Percentiles rank a stretch among this genome's conserved stretches.
Conservation (phyloP, 345 rosid species). For the Rhodamnia rubescens region DNA sequence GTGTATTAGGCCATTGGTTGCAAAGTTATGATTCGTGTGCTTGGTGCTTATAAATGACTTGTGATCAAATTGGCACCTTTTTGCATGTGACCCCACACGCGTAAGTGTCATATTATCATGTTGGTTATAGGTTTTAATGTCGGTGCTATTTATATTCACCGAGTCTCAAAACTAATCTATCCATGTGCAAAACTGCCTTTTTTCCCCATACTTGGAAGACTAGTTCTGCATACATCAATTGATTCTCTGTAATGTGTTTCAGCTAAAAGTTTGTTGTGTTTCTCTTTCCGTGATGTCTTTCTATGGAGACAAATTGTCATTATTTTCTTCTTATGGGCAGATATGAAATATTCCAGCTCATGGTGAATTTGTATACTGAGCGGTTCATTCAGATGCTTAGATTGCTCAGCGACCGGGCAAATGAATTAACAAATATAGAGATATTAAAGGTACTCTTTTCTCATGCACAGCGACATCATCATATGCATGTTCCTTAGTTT, state of each 20-base stretch:
- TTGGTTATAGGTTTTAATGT: neutral
- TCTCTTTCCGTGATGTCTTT: neutral
- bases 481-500: neutral
- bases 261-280: neutral
- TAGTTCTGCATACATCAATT: neutral
- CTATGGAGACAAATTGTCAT: neutral
- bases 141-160: neutral
- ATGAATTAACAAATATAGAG: constrained; percentile 88
- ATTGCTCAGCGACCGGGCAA: constrained; percentile 88
- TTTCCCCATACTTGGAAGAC: neutral
- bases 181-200: neutral
- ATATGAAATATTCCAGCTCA: constrained; percentile 97
- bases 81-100: neutral
- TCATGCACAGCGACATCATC: neutral
- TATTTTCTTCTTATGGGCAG: constrained; percentile 27
- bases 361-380: constrained; percentile 98
- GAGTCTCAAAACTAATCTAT: neutral
- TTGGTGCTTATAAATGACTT: neutral
- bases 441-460: constrained; percentile 64
- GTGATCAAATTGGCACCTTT: neutral
- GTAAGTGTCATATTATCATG: neutral
- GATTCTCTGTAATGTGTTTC: neutral
- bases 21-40: neutral
- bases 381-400: constrained; percentile 99
- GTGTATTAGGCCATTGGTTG: neutral